These are phyloP conservation scores for Neonothopanus nambi DNA, from an alignment of 1,284 basidiomycete genomes.

Conservation along the genomic window DNA sequence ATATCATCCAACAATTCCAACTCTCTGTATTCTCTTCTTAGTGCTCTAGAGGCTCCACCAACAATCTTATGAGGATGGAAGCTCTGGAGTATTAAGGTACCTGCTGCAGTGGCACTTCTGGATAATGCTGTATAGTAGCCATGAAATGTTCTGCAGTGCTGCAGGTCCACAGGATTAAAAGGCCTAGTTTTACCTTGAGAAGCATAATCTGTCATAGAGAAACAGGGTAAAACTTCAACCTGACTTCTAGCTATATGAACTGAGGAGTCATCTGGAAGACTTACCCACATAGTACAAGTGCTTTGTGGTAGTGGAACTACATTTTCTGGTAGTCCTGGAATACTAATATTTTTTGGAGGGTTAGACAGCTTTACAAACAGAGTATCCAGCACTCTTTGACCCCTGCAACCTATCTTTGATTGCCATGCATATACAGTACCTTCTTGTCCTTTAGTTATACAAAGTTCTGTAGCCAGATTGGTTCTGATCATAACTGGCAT, in stretches of 20 bases:
- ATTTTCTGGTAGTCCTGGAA: conserved; percentile 36
- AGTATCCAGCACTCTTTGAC: neutral
- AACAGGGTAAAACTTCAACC: conserved; percentile 37
- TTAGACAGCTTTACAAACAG: conserved; percentile 30
- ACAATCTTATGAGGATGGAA: conserved; percentile 26
- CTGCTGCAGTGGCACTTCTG: conserved; percentile 26
- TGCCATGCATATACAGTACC: conserved; percentile 35
- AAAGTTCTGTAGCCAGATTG: conserved; percentile 37
- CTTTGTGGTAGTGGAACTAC: conserved; percentile 34
- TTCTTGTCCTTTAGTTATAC: conserved; percentile 44
- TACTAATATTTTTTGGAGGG: conserved; percentile 28
- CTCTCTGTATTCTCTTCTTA: too few species aligned
- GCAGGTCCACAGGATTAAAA: conserved; percentile 34
- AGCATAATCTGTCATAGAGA: conserved; percentile 44
- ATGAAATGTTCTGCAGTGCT: conserved; percentile 28
- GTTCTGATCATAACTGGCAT: conserved; percentile 40
- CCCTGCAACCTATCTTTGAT: neutral
- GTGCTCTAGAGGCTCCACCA: conserved; percentile 14
- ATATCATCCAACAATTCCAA: too few species aligned
- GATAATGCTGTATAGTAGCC: conserved; percentile 39
- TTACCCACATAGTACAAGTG: conserved; percentile 19
- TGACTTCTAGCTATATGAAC: conserved; percentile 30
- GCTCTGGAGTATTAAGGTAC: conserved; percentile 33
- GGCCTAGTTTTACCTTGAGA: conserved; percentile 39
- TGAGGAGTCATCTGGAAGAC: conserved; percentile 27